Evolutionary conservation across 1,284 basidiomycete genomes (phyloP).

Genomic region (Rhodotorula sp.): DNA sequence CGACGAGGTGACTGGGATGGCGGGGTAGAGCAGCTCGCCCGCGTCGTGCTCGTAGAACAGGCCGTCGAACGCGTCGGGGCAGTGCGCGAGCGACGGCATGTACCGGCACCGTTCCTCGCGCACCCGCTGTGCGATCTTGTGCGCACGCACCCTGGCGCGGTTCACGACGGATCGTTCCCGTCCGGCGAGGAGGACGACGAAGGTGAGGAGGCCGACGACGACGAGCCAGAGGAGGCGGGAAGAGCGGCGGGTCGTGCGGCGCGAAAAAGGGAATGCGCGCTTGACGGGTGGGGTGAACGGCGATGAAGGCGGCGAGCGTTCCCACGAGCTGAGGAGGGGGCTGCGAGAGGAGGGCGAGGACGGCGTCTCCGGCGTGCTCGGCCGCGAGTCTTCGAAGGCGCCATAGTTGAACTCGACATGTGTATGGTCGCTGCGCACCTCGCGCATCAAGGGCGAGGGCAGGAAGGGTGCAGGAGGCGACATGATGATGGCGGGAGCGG

Average conservation of each 20-base stretch:
- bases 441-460: too few species aligned
- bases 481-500: too few species aligned
- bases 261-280: not conserved
- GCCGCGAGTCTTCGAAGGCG: not conserved
- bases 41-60: constrained; percentile 1
- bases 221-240: not conserved
- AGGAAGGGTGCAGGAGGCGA: too few species aligned
- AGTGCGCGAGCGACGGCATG: constrained; percentile 6
- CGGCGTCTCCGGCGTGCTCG: not conserved
- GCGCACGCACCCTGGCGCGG: not conserved
- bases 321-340: constrained; percentile 1
- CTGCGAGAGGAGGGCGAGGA: not conserved
- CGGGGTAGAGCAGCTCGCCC: constrained; percentile 29
- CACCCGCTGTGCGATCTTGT: not conserved
- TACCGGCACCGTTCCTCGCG: constrained; percentile 14
- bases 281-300: not conserved
- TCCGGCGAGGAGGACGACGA: not conserved
- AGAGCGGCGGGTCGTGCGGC: not conserved
- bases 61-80: constrained; percentile 19
- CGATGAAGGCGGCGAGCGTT: not conserved
- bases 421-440: too few species aligned
- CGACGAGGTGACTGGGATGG: not conserved
- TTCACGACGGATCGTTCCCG: not conserved
- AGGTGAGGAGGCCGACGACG: not conserved
- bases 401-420: not conserved